Conservation (phyloP, 257 asterid genomes). For the Solanum sitiens region DNA sequence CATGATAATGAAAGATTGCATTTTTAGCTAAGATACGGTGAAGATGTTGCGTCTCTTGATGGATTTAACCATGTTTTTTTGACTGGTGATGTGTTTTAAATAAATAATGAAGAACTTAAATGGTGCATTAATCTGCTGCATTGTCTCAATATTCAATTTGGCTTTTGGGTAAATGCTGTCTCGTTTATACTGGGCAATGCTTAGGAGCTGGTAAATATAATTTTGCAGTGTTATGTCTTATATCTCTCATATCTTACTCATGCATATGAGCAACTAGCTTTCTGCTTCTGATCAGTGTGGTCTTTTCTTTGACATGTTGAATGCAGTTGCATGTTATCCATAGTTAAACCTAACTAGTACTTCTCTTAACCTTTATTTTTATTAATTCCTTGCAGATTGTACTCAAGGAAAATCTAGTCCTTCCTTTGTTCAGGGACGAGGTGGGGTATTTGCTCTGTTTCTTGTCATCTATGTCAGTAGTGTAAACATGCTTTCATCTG, state of each 20-base stretch:
- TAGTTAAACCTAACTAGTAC: constrained; percentile 1
- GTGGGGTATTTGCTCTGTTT: constrained; percentile 35
- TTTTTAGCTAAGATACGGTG: background rate
- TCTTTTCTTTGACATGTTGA: background rate
- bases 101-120: background rate
- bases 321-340: background rate
- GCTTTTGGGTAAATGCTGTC: background rate
- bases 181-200: background rate
- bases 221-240: background rate
- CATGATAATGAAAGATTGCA: background rate
- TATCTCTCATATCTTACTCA: background rate
- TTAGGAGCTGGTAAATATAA: background rate
- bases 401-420: constrained; percentile 87
- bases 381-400: constrained; percentile 56
- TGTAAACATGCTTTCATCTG: background rate
- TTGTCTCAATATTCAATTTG: background rate
- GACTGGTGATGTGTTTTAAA: background rate
- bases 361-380: constrained; percentile 7
- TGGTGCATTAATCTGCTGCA: background rate
- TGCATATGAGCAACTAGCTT: background rate
- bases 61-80: background rate
- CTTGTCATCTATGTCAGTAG: background rate
- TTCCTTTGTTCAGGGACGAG: constrained; percentile 86
- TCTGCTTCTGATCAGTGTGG: background rate
- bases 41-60: background rate